Evolutionary conservation across 306 rosid genomes (phyloP).

Genomic region (Fagus crenata): DNA sequence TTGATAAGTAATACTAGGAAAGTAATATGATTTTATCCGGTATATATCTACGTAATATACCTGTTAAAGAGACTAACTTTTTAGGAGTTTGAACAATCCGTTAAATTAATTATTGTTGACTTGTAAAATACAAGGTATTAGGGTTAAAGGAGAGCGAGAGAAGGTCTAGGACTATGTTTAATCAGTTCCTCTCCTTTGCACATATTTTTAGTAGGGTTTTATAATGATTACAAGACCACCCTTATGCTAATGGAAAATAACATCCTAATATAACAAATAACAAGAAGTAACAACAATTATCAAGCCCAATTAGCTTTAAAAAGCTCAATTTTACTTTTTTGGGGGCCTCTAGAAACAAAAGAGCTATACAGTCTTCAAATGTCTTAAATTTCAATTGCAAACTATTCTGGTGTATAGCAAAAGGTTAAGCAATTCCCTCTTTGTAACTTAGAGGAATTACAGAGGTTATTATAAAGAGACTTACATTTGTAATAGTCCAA

Average conservation of each 20-base stretch:
- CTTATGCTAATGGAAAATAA: too few species aligned
- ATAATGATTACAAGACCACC: too few species aligned
- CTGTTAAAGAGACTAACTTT: background rate
- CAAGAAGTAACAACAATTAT: background rate
- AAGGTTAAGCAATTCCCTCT: background rate
- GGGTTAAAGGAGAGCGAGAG: too few species aligned
- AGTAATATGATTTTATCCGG: background rate
- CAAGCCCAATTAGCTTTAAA: background rate
- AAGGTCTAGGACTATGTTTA: too few species aligned
- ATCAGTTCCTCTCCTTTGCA: too few species aligned
- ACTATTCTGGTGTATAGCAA: constrained; percentile 1
- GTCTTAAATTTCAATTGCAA: background rate
- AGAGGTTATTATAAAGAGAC: background rate
- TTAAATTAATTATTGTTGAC: background rate
- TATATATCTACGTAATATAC: background rate
- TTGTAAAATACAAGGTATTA: too few species aligned
- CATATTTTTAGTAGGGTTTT: too few species aligned
- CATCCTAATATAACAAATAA: too few species aligned
- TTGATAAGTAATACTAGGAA: background rate
- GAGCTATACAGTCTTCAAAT: background rate
- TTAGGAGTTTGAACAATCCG: background rate
- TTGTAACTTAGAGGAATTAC: background rate
- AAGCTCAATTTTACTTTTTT: background rate
- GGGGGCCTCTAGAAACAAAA: background rate
- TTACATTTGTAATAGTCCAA: background rate